Evolutionary conservation across 179 eudicot species (phyloP), one percentile per base, ranked within the genome.

Genomic region (Heliamphora ciliata): DNA sequence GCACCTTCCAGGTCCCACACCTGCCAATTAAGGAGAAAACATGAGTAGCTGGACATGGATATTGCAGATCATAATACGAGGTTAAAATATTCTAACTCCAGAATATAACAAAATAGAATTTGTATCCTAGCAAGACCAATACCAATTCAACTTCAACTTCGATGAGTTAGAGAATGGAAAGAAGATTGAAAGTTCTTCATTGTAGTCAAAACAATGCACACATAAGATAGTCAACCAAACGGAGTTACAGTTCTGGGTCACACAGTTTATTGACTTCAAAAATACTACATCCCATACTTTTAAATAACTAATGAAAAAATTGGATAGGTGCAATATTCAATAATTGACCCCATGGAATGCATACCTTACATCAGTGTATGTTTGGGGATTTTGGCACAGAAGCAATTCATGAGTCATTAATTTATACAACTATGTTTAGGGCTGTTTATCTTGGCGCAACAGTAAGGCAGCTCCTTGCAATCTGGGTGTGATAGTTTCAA

Each of bases 1-100:
- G 80, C 97, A 93, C 80, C 93, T 90, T 87, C 92, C 95, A 13
- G 92, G 89, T 84, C 97, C 97, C 60, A 87, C 82, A 77, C 90
- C 95, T 93, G 93, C 40, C 67, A 54, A 71, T 75, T 13, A 15
- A 56, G 56, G 21, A 50, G 1, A 80, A 47, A 50, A 67, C 7
- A 13, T 17, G 74, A 79, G 74, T 51, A 24, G 73, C 50, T 24
- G 65, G 59, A n/a, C 14, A 11, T 77, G 15, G 69, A 4, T 46
- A 48, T 31, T 52, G 40, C 11, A 51, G 17, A n/a, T 3, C 61
- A 54, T 9, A 21, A n/a, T 52, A 51, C 61, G 13, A 56, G 50
- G 50, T 56, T 56, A 13, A 24, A 31, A 56, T 8, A 55, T 56
- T 24, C 24, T 11, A 51, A 52, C 52, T 48, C n/a, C 21, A 6